Percentiles rank a stretch among this genome's conserved stretches.
phyloP scores from a whole-genome alignment of 225 moss, liverwort and hornwort genomes.

The Straminergon stramineum region DNA sequence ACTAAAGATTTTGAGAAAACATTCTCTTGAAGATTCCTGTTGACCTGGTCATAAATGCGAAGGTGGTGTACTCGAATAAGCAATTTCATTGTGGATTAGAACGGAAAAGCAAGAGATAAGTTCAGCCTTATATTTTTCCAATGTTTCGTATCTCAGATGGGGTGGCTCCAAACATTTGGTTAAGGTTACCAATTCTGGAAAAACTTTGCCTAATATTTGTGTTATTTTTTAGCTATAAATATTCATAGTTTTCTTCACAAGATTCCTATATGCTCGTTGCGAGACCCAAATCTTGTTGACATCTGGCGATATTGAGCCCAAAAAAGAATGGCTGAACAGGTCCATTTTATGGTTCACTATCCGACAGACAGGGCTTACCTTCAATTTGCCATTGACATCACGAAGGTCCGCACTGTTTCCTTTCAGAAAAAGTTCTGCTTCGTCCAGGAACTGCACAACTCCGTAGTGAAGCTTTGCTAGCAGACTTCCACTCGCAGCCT shows the following conservation, averaged over 20 bases:
- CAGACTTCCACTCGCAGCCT: conserved; percentile 68
- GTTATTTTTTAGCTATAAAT: not conserved
- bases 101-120: not conserved
- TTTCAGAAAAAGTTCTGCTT: conserved; percentile 45
- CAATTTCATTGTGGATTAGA: not conserved
- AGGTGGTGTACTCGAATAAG: not conserved
- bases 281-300: not conserved
- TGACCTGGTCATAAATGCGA: not conserved
- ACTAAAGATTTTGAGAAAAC: not conserved
- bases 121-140: not conserved
- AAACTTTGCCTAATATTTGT: not conserved
- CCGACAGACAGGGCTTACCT: conserved; percentile 17
- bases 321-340: not conserved
- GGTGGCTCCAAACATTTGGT: not conserved
- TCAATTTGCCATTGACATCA: conserved; percentile 55
- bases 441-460: conserved; percentile 88
- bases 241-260: not conserved
- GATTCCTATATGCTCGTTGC: not conserved
- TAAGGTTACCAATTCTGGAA: not conserved
- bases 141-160: not conserved
- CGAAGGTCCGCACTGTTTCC: conserved; percentile 49
- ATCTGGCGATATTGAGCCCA: not conserved
- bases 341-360: not conserved
- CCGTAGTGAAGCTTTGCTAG: conserved; percentile 95
- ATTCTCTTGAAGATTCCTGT: not conserved